These are phyloP conservation scores for Epichloe uncinata DNA, from an alignment of 2,329 filamentous ascomycete species.

Conservation along the genomic window DNA sequence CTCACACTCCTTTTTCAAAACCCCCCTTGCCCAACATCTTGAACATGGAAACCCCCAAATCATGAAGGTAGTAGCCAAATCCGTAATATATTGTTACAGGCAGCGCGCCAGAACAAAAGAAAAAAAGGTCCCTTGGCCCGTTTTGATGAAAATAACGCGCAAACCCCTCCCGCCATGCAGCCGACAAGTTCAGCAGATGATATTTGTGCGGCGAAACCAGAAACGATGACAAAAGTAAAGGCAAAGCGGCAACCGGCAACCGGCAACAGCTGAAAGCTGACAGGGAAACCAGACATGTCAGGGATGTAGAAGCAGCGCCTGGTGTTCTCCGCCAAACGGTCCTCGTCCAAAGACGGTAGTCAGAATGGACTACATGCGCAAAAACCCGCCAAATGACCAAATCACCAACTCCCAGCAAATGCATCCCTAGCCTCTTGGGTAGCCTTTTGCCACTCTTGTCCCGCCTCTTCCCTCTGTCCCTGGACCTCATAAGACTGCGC, in stretches of 20 bases:
- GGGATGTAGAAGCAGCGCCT: neutral
- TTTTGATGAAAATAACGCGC: constrained; percentile 1
- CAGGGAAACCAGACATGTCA: too few relatives aligned
- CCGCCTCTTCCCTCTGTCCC: constrained; percentile 40
- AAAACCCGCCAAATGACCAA: constrained; percentile 10
- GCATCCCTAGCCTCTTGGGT: constrained; percentile 29
- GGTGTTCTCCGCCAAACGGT: too few relatives aligned
- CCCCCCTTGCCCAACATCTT: neutral
- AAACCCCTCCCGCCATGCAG: neutral
- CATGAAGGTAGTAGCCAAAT: neutral
- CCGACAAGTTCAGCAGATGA: neutral
- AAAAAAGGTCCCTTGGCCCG: too few relatives aligned
- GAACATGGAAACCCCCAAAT: neutral
- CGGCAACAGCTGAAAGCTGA: neutral
- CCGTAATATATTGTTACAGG: too few relatives aligned
- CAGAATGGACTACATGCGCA: constrained; percentile 9
- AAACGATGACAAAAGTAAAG: neutral
- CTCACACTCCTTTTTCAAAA: neutral
- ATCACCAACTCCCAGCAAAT: constrained; percentile 22
- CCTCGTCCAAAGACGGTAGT: constrained; percentile 4
- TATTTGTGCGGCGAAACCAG: neutral
- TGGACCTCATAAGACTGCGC: constrained; percentile 62
- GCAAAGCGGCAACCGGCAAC: neutral
- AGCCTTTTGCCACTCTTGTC: constrained; percentile 26
- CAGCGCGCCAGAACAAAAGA: too few relatives aligned